Evolutionary conservation across 208 protist species (phyloP), one percentile per base, ranked within the genome.

Genomic region (Eutreptiella sp.): DNA sequence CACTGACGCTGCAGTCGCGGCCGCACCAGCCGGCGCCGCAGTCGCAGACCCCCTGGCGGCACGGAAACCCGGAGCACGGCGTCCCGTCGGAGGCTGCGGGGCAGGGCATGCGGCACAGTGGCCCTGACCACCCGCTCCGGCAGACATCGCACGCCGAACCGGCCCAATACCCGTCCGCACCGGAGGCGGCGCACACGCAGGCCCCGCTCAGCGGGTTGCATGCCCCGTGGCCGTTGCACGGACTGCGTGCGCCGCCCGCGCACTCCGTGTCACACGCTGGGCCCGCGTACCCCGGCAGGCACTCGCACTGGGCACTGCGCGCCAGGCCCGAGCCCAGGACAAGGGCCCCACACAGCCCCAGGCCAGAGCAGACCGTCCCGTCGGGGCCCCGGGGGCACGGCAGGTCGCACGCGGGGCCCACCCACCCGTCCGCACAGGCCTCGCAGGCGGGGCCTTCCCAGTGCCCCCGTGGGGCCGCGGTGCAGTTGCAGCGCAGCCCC

Each of bases 221-320:
- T n/a, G n/a, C n/a, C n/a, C n/a, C n/a, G n/a, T n/a, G n/a, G n/a
- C n/a, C n/a, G n/a, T n/a, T n/a, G n/a, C n/a, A n/a, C n/a, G n/a
- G n/a, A n/a, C n/a, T n/a, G n/a, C n/a, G n/a, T n/a, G n/a, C n/a
- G n/a, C n/a, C n/a, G 11, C 47, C 19, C 5, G 32, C 16, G 46
- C 58, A 64, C 23, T 63, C n/a, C 7, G 4, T 7, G 21, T 16
- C 23, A 50, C 58, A 64, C 21, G 9, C 36, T 23, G 45, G 5
- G 11, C 58, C 58, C 16, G 33, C 59, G 28, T 63, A 64, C 29
- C 58, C 58, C 9, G 4, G 21, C n/a, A 34, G 5, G 43, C 58
- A 64, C 5, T 7, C 63, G 53, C n/a, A 63, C 50, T 7, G 7
- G 16, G 31, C 50, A 11, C 9, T 57, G 11, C 50, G 31, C 9